Evolutionary conservation across 257 asterid genomes (phyloP), one percentile per base, ranked within the genome.

Genomic region (Linderniella brevidens): DNA sequence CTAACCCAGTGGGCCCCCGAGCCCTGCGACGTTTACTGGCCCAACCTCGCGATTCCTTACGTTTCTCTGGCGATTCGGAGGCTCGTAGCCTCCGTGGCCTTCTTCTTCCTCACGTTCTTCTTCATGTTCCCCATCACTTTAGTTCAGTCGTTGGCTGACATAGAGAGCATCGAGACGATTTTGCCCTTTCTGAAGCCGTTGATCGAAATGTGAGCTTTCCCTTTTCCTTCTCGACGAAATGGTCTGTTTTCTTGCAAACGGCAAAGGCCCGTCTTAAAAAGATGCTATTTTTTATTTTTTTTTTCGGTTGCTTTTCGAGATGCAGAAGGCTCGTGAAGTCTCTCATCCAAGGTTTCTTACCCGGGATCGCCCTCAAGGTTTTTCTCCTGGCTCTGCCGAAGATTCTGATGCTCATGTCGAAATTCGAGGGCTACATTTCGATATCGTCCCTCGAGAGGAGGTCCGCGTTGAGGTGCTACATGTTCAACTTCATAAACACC

Each of bases 1-100:
- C 60, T 86, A 54, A 86, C 96, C n/a, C 92, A 76, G 54, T 86
- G 96, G 96, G 94, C 93, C 41, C 53, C 96, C 19, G 96, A 86
- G 67, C 96, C 96, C 14, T 81, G 92, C 37, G 96, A 86, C 32
- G 72, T 86, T 44, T 86, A 66, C 52, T 86, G 96, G 96, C 59
- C 66, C 49, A 86, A 82, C 59, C 74, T 86, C 53, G 90, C 96
- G 49, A 82, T 86, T 60, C 96, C 96, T 29, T 86, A 76, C 69
- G 90, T 86, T 59, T 76, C 94, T 48, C 68, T 86, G 38, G 64
- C 83, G 55, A 55, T 82, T 35, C 74, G 94, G 65, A 82, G 76
- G 80, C 96, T 86, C 45, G 49, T 86, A 13, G 40, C 60, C 50
- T 69, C 79, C 32, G 86, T 86, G 54, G 68, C 88, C 18, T 86